Evolutionary conservation across 2,329 filamentous ascomycete genomes (phyloP).

Genomic region (Phymatotrichopsis omnivora): DNA sequence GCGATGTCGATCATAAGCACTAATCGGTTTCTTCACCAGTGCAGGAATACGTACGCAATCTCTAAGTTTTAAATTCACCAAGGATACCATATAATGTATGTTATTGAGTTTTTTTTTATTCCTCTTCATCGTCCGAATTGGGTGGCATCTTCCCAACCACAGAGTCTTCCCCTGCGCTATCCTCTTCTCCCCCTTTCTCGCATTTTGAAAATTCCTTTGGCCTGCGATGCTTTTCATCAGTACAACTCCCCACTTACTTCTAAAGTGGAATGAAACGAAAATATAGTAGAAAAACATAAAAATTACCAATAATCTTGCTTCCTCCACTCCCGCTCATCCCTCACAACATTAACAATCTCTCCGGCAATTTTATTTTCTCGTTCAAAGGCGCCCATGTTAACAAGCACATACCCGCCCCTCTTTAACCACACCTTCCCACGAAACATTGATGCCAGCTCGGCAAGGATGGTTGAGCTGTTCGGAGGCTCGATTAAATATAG

Average conservation of each 20-base stretch:
- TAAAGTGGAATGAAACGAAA: not conserved
- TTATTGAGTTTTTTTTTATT: conserved; percentile 31
- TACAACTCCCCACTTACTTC: not conserved
- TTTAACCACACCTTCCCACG: conserved; percentile 91
- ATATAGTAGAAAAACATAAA: conserved; percentile 28
- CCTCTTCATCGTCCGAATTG: conserved; percentile 60
- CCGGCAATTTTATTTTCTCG: conserved; percentile 69
- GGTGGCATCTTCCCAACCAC: conserved; percentile 78
- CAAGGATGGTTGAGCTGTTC: conserved; percentile 51
- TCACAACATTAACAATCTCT: conserved; percentile 85
- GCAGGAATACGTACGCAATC: too few species aligned
- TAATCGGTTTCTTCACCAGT: too few species aligned
- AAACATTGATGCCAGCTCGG: conserved; percentile 76
- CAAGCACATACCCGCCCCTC: conserved; percentile 73
- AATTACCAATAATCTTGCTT: conserved; percentile 89
- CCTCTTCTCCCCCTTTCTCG: conserved; percentile 28
- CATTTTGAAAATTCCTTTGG: conserved; percentile 61
- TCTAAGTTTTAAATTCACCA: too few species aligned
- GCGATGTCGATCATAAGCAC: too few species aligned
- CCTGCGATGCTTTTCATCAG: conserved; percentile 12
- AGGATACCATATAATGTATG: too few species aligned
- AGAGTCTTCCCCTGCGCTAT: conserved; percentile 52
- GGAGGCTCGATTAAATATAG: conserved; percentile 71
- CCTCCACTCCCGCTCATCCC: conserved; percentile 84
- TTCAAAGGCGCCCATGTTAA: conserved; percentile 58